Percentiles rank a stretch among this genome's conserved stretches.
phyloP scores from a whole-genome alignment of 495 filamentous ascomycete species.

The Aspergillus funiculosus region DNA sequence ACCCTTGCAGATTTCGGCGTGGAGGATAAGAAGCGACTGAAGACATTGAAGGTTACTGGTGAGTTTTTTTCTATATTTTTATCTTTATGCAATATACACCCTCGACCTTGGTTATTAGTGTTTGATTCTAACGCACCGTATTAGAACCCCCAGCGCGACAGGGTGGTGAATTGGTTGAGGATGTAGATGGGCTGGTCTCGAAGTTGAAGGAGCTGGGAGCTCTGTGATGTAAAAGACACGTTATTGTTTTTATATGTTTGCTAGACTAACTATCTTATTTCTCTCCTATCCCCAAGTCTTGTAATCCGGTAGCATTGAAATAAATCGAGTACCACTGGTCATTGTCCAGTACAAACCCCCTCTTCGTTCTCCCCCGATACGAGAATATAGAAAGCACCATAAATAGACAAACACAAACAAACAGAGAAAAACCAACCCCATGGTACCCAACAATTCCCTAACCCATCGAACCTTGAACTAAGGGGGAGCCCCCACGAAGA shows the following conservation, averaged over 20 bases:
- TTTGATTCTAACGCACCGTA: neutral
- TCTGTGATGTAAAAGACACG: conserved; percentile 50
- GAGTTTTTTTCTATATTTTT: conserved; percentile 28
- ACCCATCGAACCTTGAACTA: no score
- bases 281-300: no score
- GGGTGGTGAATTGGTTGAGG: conserved; percentile 93
- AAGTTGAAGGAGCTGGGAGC: conserved; percentile 96
- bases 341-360: neutral
- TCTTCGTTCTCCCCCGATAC: no score
- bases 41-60: conserved; percentile 82
- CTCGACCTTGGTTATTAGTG: no score
- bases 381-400: no score
- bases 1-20: conserved; percentile 73
- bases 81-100: neutral
- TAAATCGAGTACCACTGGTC: neutral
- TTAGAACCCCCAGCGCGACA: conserved; percentile 80
- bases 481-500: no score
- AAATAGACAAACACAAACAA: no score
- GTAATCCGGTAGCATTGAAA: neutral
- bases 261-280: neutral
- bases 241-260: conserved; percentile 1
- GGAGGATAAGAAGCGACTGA: conserved; percentile 66
- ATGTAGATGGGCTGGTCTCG: conserved; percentile 85
- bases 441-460: no score
- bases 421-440: no score